Base-by-base conservation (phyloP, 768 basidiomycete genomes). In the Boletus pseudo-olivaceus region DNA sequence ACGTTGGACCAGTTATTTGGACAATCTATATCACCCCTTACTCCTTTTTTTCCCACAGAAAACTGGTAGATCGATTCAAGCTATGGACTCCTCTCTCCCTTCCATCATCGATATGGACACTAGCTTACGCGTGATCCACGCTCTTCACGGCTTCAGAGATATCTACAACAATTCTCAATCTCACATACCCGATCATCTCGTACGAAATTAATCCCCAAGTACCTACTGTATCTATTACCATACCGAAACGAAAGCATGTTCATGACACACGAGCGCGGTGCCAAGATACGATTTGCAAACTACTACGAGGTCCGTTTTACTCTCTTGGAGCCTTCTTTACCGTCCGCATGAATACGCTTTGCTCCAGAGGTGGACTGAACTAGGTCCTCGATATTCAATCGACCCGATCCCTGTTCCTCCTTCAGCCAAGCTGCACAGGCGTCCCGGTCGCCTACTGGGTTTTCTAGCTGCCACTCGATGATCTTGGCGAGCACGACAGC, bases 381-480 rank as follows among this genome's bases (percentile, higher is more conserved):
- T 0, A 69, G 55, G 6, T 69, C 70, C 41, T 71, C 67, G 7
- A 71, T 40, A 3, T 65, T 55, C 61, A 87, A 63, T 38, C 72
- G 68, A n/a, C 82, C 83, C 26, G 76, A 73, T 8, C 61, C 65
- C 35, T 76, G 75, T 62, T 86, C 81, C n/a, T 71, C 68, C 53
- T 72, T 70, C 40, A 98, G 72, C 92, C 92, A 97, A 12, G 67
- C 67, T 29, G 75, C 66, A 65, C 93, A 94, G 5, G 84, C 81
- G 6, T 83, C 85, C 63, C 83, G 82, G 5, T 82, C 80, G 1
- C 77, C 80, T 2, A 76, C 62, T 0, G 94, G 91, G 66, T 93
- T 73, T 34, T 82, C 85, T 7, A 98, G 77, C 62, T 94, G 93
- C 95, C 94, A 98, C 55, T 85, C 81, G 19, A 92, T 64, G 26